Conservation (phyloP, 176 grass and related monocot genomes). For the Alloteropsis semialata region DNA sequence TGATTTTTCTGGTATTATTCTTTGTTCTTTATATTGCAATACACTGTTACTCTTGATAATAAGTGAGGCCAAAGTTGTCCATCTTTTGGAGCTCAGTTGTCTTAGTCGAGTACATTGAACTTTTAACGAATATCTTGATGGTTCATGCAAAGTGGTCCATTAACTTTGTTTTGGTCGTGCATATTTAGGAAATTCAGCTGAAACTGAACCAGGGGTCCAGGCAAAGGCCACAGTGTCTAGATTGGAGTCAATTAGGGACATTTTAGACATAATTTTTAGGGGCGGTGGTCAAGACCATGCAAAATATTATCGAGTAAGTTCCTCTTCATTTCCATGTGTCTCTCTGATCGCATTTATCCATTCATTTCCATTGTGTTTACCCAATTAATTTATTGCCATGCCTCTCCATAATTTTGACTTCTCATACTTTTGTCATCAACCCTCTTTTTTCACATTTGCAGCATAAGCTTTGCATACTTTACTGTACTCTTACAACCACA, state of each 20-base stretch:
- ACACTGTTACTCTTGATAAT: slow-evolving; percentile 7
- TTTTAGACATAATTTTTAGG: slow-evolving; percentile 89
- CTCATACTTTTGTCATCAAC: slow-evolving; percentile 26
- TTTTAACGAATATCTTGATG: slow-evolving; percentile 4
- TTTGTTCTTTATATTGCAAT: slow-evolving; percentile 18
- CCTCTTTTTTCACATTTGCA: slow-evolving; percentile 14
- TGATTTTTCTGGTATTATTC: background rate
- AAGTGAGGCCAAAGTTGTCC: background rate
- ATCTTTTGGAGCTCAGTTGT: slow-evolving; percentile 10
- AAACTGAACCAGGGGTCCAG: slow-evolving; percentile 44
- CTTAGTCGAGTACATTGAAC: background rate
- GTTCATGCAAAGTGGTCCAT: slow-evolving; percentile 16
- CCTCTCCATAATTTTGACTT: slow-evolving; percentile 17
- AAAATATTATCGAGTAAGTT: slow-evolving; percentile 88
- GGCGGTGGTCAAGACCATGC: slow-evolving; percentile 86
- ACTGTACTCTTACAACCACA: slow-evolving; percentile 11
- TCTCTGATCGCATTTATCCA: background rate
- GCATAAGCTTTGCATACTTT: slow-evolving; percentile 19
- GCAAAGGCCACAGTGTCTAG: slow-evolving; percentile 70
- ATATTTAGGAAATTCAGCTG: slow-evolving; percentile 64
- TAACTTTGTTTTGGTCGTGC: slow-evolving; percentile 26
- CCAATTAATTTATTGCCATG: slow-evolving; percentile 11
- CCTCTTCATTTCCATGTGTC: background rate
- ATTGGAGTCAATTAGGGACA: slow-evolving; percentile 84
- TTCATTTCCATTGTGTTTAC: slow-evolving; percentile 8